Base-by-base conservation (phyloP, 495 filamentous ascomycete species). In the Lasiosphaeria hispida region DNA sequence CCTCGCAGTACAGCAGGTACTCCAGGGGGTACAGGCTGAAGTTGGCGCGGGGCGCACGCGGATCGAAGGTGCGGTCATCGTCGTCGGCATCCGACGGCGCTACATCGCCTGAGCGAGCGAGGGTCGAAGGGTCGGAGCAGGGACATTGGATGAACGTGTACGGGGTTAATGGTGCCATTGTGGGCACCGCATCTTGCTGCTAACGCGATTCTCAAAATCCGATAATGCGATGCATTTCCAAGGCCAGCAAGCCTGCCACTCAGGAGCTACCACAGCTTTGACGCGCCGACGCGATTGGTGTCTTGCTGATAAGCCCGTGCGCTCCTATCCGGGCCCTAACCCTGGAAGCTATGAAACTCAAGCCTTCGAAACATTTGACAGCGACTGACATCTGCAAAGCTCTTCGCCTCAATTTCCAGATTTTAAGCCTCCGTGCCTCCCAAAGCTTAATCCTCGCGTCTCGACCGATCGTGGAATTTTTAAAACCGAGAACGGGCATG, bases 121-220 rank as follows among this genome's bases (percentile, higher is more conserved):
- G 70, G 17, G 77, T 71, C 63, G 75, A 66, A 0, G 75, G 66
- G 47, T 95, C 87, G 54, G 85, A 85, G 72, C 94, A 98, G 43
- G 93, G 91, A 69, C 94, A 98, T 62, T 91, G 88, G 65, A 97
- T 90, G 73, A 88, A 92, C 37, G 89, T 90, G 75, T 95, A 96
- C 11, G 94, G 94, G 63, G 88, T 92, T 34, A 85, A 79, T 35
- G 84, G 81, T 30, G 88, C 83, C 90, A 93, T 94, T 10, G 55
- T 49, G 58, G 56, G 39, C 51, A 53, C 61, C 51, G 53, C 56
- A 59, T 57, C 10, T 37, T 49, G 14, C 11, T 37, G 13, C 41
- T 53, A 19, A 43, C n/a, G 23, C 23, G 23, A 30, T 30, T 30
- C 23, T 30, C 23, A 30, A 30, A 30, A 30, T 30, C 23, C 23